These are phyloP conservation scores for Singerocomus inundabilis DNA, from an alignment of 1,284 basidiomycete species.

Conservation along the genomic window DNA sequence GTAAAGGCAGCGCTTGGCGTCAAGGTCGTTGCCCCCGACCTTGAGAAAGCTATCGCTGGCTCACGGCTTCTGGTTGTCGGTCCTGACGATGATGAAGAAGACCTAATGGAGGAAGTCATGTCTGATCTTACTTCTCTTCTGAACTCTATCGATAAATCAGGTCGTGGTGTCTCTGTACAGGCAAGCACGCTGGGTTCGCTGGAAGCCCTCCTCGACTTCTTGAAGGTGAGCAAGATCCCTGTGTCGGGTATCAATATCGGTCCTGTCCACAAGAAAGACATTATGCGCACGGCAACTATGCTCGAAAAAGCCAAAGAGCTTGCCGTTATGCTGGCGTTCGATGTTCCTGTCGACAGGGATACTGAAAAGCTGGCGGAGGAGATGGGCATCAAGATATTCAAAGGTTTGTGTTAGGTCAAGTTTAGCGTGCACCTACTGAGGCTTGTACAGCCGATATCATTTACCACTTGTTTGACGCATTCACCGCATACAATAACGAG, in stretches of 20 bases:
- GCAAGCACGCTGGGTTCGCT: conserved; percentile 97
- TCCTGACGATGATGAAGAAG: conserved; percentile 95
- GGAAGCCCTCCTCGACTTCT: conserved; percentile 95
- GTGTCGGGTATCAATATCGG: conserved; percentile 98
- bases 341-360: conserved; percentile 92
- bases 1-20: conserved; percentile 98
- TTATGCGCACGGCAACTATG: conserved; percentile 94
- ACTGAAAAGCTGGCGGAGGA: conserved; percentile 91
- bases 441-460: conserved; percentile 83
- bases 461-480: conserved; percentile 97
- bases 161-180: conserved; percentile 96
- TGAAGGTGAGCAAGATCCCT: conserved; percentile 94
- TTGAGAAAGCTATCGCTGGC: conserved; percentile 99
- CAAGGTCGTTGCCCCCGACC: conserved; percentile 93
- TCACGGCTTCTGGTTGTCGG: conserved; percentile 90
- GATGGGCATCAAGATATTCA: conserved; percentile 92
- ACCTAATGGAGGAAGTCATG: conserved; percentile 95
- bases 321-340: conserved; percentile 95
- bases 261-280: conserved; percentile 94
- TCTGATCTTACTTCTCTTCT: conserved; percentile 89
- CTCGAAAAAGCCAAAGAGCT: conserved; percentile 95
- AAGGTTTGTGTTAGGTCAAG: conserved; percentile 49
- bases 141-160: conserved; percentile 92
- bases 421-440: conserved; percentile 3
- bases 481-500: conserved; percentile 94